Evolutionary conservation across 2,329 filamentous ascomycete species (phyloP).

Genomic region (Pestalotiopsis sp.): DNA sequence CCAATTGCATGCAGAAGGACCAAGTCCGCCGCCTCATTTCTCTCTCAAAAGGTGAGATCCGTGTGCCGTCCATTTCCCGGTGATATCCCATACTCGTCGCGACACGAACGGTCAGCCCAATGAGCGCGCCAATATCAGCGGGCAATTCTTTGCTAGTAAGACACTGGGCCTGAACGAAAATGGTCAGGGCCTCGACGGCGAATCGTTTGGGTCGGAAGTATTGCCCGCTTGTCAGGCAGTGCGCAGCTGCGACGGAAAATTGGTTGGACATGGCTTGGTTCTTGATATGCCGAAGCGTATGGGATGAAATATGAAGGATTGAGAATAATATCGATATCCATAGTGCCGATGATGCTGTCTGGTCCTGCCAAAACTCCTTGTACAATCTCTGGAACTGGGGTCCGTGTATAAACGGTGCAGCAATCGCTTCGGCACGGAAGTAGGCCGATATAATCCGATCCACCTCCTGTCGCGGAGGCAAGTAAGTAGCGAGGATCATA

Average conservation of each 20-base stretch:
- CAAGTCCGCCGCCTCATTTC: constrained; percentile 11
- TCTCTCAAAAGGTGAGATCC: constrained; percentile 5
- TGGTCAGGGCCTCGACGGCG: not conserved
- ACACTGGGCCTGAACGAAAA: constrained; percentile 1
- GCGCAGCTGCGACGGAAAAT: constrained; percentile 8
- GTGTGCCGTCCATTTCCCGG: not conserved
- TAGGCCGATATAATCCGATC: constrained; percentile 6
- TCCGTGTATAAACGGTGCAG: constrained; percentile 11
- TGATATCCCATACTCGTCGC: constrained; percentile 11
- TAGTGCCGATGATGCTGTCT: not conserved
- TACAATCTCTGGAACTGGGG: not conserved
- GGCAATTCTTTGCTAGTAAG: constrained; percentile 1
- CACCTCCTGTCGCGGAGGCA: constrained; percentile 6
- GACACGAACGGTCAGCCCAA: not conserved
- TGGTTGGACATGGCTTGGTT: not conserved
- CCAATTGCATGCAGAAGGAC: constrained; percentile 10
- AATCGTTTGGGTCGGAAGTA: constrained; percentile 1
- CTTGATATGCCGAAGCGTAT: not conserved
- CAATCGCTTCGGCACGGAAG: constrained; percentile 1
- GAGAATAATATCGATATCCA: constrained; percentile 13
- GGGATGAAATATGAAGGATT: not conserved
- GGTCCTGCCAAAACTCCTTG: constrained; percentile 6
- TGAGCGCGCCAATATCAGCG: not conserved
- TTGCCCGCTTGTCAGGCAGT: not conserved
- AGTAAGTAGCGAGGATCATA: not conserved